Conservation (phyloP, 2,329 filamentous ascomycete genomes). For the Cercospora sp. region DNA sequence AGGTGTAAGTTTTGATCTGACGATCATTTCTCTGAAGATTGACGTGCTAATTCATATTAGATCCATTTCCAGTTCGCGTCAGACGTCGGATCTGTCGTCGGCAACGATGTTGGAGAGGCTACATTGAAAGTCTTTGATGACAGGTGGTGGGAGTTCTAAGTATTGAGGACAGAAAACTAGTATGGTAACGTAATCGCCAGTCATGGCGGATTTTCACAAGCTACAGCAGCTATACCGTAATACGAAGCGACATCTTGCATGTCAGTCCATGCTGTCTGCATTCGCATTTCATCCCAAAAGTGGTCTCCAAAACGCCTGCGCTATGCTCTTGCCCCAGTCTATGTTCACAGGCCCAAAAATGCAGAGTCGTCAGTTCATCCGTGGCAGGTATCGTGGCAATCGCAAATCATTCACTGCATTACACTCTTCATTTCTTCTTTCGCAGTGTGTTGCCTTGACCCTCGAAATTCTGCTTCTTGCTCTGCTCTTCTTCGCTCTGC, state of each 20-base stretch:
- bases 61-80: constrained; percentile 36
- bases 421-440: constrained; percentile 63
- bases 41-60: constrained; percentile 1
- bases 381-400: neutral
- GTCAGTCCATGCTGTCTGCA: neutral
- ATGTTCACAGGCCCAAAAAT: constrained; percentile 6
- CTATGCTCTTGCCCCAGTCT: constrained; percentile 2
- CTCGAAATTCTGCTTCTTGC: constrained; percentile 60
- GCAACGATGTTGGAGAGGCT: constrained; percentile 15
- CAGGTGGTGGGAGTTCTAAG: constrained; percentile 10
- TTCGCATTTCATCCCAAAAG: neutral
- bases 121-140: constrained; percentile 10
- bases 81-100: constrained; percentile 30
- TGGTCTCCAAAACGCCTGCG: neutral
- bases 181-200: neutral
- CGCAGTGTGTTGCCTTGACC: constrained; percentile 81
- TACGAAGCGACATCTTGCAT: neutral
- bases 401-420: neutral
- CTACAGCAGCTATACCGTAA: neutral
- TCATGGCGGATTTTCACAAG: neutral
- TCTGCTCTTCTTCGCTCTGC: constrained; percentile 62
- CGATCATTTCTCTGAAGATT: too few species aligned
- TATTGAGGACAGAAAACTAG: neutral
- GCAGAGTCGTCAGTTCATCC: constrained; percentile 9
- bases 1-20: constrained; percentile 19